These are phyloP conservation scores for Fraxinus greggii DNA, from an alignment of 305 asterid species.

Conservation along the genomic window DNA sequence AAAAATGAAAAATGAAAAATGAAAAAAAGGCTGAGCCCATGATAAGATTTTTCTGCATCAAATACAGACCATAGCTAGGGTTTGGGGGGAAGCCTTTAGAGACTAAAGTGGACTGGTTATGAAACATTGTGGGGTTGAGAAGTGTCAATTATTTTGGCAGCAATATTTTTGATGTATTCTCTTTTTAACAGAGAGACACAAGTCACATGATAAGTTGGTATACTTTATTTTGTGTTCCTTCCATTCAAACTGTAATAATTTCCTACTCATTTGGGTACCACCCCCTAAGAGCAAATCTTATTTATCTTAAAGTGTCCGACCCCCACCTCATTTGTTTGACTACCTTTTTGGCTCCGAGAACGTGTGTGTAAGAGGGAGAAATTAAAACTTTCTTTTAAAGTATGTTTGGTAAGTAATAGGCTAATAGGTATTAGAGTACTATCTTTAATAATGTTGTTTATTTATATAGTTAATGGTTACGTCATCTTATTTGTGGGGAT, in stretches of 20 bases:
- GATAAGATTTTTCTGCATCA: neutral
- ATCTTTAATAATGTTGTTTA: neutral
- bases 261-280: slow-evolving; percentile 59
- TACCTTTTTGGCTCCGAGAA: slow-evolving; percentile 33
- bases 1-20: neutral
- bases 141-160: slow-evolving; percentile 23
- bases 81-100: neutral
- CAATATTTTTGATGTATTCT: slow-evolving; percentile 22
- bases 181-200: neutral
- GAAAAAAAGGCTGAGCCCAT: neutral
- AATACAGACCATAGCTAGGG: neutral
- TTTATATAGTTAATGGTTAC: no score
- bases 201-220: neutral
- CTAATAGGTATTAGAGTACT: neutral
- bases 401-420: neutral
- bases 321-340: slow-evolving; percentile 42
- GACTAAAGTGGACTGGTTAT: neutral
- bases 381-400: neutral
- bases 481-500: neutral
- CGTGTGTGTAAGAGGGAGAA: neutral
- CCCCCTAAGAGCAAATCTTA: slow-evolving; percentile 41
- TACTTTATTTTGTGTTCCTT: neutral
- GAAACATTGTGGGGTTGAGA: slow-evolving; percentile 27
- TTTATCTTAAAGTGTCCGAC: slow-evolving; percentile 36
- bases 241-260: slow-evolving; percentile 43